Conservation (phyloP, 2,329 filamentous ascomycete species). For the Proliferodiscus dingleyae region DNA sequence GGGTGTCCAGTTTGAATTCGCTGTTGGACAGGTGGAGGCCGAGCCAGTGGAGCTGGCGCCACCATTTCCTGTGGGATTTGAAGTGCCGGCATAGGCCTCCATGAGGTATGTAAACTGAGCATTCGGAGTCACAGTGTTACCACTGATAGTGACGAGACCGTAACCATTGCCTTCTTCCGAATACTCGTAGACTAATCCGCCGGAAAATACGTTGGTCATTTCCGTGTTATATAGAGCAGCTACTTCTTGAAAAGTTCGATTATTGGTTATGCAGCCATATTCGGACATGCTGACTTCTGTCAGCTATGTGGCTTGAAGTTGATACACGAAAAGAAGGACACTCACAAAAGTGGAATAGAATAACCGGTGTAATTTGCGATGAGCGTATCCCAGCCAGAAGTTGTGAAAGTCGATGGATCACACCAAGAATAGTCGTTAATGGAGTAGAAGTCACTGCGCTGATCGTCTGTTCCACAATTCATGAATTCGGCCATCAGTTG, state of each 20-base stretch:
- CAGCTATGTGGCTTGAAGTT: no score
- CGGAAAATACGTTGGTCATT: constrained; percentile 89
- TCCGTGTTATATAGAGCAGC: constrained; percentile 70
- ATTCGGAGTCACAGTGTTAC: constrained; percentile 35
- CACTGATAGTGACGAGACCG: constrained; percentile 43
- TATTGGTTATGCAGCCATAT: constrained; percentile 81
- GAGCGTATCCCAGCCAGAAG: constrained; percentile 64
- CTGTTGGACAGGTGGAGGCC: constrained; percentile 41
- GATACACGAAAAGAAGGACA: no score
- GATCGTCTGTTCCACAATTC: constrained; percentile 65
- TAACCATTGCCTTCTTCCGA: constrained; percentile 72
- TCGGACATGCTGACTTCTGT: constrained; percentile 75
- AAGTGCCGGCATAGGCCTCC: constrained; percentile 38
- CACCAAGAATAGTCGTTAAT: constrained; percentile 67
- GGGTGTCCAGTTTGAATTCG: constrained; percentile 45
- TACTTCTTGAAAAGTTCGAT: constrained; percentile 77
- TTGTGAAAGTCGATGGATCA: constrained; percentile 52
- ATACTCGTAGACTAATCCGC: constrained; percentile 96
- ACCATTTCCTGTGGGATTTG: constrained; percentile 46
- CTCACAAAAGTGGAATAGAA: constrained; percentile 53
- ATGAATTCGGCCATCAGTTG: constrained; percentile 66
- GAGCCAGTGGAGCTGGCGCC: constrained; percentile 37
- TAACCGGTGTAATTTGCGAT: constrained; percentile 64
- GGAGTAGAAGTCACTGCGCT: constrained; percentile 62
- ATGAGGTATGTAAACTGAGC: constrained; percentile 46